Percentiles rank a stretch among this genome's conserved stretches.
Conservation (phyloP, 1,139 yeast species). For the Kodamaea arcana region DNA sequence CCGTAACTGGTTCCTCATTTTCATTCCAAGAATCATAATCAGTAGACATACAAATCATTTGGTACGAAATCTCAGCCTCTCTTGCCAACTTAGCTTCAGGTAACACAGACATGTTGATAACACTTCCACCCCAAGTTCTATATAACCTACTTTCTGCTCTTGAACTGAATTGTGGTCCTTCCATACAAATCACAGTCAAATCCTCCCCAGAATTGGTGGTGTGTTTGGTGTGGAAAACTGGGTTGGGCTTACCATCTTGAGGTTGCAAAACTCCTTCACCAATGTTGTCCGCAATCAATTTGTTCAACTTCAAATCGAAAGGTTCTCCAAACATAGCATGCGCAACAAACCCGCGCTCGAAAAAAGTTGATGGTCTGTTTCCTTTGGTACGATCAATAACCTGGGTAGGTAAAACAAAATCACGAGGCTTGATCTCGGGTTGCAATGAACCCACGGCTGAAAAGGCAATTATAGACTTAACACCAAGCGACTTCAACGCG, state of each 20-base stretch:
- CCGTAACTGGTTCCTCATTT: conserved; percentile 92
- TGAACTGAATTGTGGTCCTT: conserved; percentile 97
- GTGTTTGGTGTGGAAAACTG: conserved; percentile 53
- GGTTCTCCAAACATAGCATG: conserved; percentile 98
- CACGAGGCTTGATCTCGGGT: conserved; percentile 85
- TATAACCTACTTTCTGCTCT: conserved; percentile 94
- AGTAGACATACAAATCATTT: conserved; percentile 98
- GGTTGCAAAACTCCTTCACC: conserved; percentile 55
- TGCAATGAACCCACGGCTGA: conserved; percentile 96
- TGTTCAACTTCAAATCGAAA: conserved; percentile 70
- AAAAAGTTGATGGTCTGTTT: conserved; percentile 83
- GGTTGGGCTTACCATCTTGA: conserved; percentile 30
- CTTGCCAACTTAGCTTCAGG: conserved; percentile 97
- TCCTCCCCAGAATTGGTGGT: conserved; percentile 56
- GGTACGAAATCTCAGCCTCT: conserved; percentile 95
- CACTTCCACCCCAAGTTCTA: conserved; percentile 87
- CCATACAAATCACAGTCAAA: conserved; percentile 90
- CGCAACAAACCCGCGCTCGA: conserved; percentile 90
- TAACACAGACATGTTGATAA: conserved; percentile 91
- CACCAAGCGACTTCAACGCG: conserved; percentile 84
- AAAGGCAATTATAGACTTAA: conserved; percentile 84
- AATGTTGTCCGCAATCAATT: conserved; percentile 57
- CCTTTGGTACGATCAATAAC: conserved; percentile 97
- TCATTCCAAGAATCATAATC: conserved; percentile 99
- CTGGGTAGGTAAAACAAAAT: conserved; percentile 92